Evolutionary conservation across 2,329 filamentous ascomycete species (phyloP).

Genomic region (Arthroderma sp.): DNA sequence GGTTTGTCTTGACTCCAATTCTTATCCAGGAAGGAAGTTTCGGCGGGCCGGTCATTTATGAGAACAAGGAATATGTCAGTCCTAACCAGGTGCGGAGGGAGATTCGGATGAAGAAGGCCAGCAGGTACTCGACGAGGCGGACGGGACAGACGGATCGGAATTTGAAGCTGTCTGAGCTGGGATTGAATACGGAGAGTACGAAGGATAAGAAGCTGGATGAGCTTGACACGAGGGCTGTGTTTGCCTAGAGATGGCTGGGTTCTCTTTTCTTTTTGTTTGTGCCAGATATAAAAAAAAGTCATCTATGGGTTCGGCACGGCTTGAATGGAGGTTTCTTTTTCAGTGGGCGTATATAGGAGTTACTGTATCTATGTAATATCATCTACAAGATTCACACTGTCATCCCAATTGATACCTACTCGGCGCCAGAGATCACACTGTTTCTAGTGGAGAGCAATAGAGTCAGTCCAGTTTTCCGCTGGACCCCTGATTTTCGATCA

Average conservation of each 20-base stretch:
- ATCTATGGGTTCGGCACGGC: no score
- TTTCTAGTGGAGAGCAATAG: no score
- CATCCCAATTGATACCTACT: no score
- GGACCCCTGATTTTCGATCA: no score
- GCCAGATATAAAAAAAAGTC: no score
- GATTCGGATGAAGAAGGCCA: conserved; percentile 60
- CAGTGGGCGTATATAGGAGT: no score
- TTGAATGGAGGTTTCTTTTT: not conserved
- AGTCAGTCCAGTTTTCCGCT: no score
- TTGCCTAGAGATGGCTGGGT: conserved; percentile 42
- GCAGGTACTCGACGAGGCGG: conserved; percentile 60
- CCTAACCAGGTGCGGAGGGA: conserved; percentile 89
- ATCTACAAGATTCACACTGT: no score
- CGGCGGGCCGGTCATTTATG: conserved; percentile 90
- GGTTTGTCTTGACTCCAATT: conserved; percentile 86
- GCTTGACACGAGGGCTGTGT: conserved; percentile 64
- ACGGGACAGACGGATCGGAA: conserved; percentile 61
- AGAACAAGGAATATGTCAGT: conserved; percentile 94
- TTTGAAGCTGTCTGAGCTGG: conserved; percentile 63
- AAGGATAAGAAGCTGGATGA: conserved; percentile 51
- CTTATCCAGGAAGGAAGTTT: conserved; percentile 92
- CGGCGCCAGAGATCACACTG: no score
- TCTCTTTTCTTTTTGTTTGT: not conserved
- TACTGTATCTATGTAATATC: no score
- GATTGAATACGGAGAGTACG: conserved; percentile 56